phyloP scores from a whole-genome alignment of 148 eudicot species.

The Camellia japonica region DNA sequence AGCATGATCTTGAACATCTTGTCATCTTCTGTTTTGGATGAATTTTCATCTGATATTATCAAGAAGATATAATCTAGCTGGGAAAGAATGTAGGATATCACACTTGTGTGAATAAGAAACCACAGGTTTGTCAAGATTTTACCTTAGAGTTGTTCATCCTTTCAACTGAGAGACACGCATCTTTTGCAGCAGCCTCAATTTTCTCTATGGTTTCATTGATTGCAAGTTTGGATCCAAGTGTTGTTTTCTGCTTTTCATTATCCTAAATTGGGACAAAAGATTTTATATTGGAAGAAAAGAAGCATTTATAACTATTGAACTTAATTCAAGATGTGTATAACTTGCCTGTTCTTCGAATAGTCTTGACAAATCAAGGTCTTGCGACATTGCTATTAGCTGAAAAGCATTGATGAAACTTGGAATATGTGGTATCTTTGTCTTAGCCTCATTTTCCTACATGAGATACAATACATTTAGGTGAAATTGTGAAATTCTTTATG shows the following conservation, averaged over 20 bases:
- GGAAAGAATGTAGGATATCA: not conserved
- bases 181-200: constrained; percentile 57
- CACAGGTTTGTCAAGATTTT: not conserved
- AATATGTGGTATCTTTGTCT: constrained; percentile 12
- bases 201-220: constrained; percentile 43
- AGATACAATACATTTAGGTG: not conserved
- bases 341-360: constrained; percentile 52
- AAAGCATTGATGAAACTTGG: constrained; percentile 58
- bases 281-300: not conserved
- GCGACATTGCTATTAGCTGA: constrained; percentile 51
- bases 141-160: constrained; percentile 48
- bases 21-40: constrained; percentile 32
- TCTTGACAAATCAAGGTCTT: constrained; percentile 51
- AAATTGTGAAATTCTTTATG: not conserved
- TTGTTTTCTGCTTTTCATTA: constrained; percentile 39
- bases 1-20: constrained; percentile 36
- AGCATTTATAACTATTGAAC: not conserved
- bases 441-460: constrained; percentile 33
- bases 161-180: constrained; percentile 39
- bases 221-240: constrained; percentile 47
- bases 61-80: not conserved
- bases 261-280: constrained; percentile 23
- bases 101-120: not conserved
- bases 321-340: not conserved
- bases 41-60: constrained; percentile 38